These are phyloP conservation scores for Tylopilus felleus DNA, from an alignment of 768 basidiomycete genomes.

Conservation along the genomic window DNA sequence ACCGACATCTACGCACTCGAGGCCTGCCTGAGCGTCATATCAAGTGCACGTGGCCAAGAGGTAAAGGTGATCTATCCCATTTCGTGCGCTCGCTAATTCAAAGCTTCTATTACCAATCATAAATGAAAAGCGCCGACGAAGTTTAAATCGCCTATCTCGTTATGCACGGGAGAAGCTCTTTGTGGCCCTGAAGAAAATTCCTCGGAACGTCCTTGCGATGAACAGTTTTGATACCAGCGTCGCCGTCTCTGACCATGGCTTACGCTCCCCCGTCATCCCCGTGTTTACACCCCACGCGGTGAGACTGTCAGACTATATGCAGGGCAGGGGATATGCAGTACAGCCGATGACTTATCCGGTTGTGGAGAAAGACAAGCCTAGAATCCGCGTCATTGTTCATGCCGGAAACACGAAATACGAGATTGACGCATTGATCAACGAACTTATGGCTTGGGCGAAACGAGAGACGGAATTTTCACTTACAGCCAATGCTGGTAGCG, in stretches of 20 bases:
- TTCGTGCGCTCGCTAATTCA: neutral
- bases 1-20: conserved; percentile 32
- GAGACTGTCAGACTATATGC: conserved; percentile 12
- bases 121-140: conserved; percentile 14
- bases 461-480: neutral
- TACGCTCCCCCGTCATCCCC: conserved; percentile 21
- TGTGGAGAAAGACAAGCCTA: conserved; percentile 7
- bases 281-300: conserved; percentile 11
- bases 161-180: conserved; percentile 13
- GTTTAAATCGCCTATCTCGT: conserved; percentile 3
- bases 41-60: conserved; percentile 16
- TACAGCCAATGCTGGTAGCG: neutral
- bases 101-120: neutral
- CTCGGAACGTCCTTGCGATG: conserved; percentile 7
- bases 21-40: conserved; percentile 36
- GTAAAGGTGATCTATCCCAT: conserved; percentile 5
- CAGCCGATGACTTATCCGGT: conserved; percentile 10
- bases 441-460: conserved; percentile 12
- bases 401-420: conserved; percentile 15
- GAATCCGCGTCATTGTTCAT: conserved; percentile 20
- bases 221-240: neutral
- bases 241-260: neutral
- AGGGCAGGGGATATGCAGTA: conserved; percentile 13
- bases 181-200: conserved; percentile 2
- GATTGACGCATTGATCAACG: conserved; percentile 9